Base-by-base conservation (phyloP, 495 filamentous ascomycete genomes). In the Tetracladium setigerum region DNA sequence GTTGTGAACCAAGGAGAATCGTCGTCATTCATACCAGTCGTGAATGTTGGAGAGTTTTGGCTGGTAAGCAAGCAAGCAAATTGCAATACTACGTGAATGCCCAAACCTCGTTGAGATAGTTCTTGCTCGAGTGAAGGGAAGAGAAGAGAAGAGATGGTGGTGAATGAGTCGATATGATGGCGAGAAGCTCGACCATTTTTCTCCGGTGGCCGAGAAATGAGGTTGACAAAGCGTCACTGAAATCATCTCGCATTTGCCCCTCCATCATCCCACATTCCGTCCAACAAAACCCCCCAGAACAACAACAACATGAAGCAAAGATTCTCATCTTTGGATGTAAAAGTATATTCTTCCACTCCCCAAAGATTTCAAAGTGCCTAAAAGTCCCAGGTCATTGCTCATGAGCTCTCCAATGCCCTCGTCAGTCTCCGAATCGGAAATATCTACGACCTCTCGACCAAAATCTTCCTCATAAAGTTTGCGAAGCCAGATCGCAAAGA, bases 401-500 rank as follows among this genome's bases (percentile, higher is more conserved):
- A 95, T 62, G 92, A 98, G 73, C 84, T 98, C 46, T 84, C 84
- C 16, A 67, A 75, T 44, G 73, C 72, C 32, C 74, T 97, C 37
- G 78, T 83, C 49, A 78, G 77, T 41, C 73, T 96, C 45, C 87
- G 92, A 38, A 76, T 97, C 22, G 75, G 84, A 45, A 98, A 98
- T 67, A 81, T 95, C 65, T 95, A 97, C 71, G 92, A 97, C 67
- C 78, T 98, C 48, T 59, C 57, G 15, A 50, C 83, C 72, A 85
- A 90, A 53, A 95, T 97, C 63, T 89, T 97, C 64, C 84, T 98
- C 16, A 78, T 98, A 66, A 96, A 95, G 62, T 77, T 82, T 53
- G 83, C 90, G 48, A 95, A 89, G 62, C 87, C 92, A 30, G 81
- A 89, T 59, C 74, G 79, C 57, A 83, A 86, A 58, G 83, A 91